Conservation (phyloP, 2,329 filamentous ascomycete genomes). For the Zymoseptoria tritici region DNA sequence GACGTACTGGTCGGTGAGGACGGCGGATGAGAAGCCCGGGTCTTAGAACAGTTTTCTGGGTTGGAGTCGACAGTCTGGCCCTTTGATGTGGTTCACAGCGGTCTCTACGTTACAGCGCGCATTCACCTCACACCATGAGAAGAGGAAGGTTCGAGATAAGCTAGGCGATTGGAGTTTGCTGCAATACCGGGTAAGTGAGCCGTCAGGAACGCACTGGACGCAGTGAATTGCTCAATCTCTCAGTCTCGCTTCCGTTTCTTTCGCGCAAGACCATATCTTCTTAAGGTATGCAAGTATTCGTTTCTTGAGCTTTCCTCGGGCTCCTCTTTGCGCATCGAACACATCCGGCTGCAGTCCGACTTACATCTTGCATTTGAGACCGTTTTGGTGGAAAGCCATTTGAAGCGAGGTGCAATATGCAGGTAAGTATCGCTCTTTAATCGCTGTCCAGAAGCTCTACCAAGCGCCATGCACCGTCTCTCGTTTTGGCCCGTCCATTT, state of each 20-base stretch:
- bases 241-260: not conserved
- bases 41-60: not conserved
- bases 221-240: not conserved
- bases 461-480: not conserved
- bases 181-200: not conserved
- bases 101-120: too few species aligned
- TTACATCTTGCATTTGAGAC: not conserved
- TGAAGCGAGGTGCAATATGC: not conserved
- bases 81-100: too few species aligned
- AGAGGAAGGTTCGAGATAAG: not conserved
- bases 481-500: not conserved
- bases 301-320: not conserved
- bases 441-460: not conserved
- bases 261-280: not conserved
- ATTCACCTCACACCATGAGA: not conserved
- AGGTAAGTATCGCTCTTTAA: not conserved
- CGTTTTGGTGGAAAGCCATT: not conserved
- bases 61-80: not conserved
- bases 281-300: not conserved
- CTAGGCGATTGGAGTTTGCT: not conserved
- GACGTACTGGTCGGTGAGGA: not conserved
- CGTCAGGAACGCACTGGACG: not conserved
- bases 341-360: not conserved
- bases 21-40: not conserved
- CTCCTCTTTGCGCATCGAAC: not conserved